Conservation (phyloP, 2,329 filamentous ascomycete genomes). For the Leptographium galeiforme region DNA sequence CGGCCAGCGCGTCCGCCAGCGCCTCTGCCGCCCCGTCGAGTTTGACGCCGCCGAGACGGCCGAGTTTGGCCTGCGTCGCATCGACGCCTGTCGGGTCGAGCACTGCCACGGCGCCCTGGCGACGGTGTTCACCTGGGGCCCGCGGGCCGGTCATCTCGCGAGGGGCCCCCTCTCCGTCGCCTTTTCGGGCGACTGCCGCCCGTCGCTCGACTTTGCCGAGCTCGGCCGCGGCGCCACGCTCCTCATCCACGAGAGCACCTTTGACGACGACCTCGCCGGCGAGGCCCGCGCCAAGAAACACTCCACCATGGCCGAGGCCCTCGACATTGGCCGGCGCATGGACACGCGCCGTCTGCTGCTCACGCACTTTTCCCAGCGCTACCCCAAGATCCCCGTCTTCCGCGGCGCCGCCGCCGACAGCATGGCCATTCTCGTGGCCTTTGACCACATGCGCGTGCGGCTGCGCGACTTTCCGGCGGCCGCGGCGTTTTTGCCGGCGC, state of each 20-base stretch:
- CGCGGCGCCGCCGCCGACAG: slow-evolving; percentile 12
- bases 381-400: slow-evolving; percentile 57
- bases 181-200: slow-evolving; percentile 90
- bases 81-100: slow-evolving; percentile 54
- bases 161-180: slow-evolving; percentile 71
- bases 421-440: slow-evolving; percentile 57
- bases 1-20: neutral
- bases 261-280: slow-evolving; percentile 67
- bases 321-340: slow-evolving; percentile 68
- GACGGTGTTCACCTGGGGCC: slow-evolving; percentile 49
- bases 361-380: slow-evolving; percentile 92
- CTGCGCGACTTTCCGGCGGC: slow-evolving; percentile 57
- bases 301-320: slow-evolving; percentile 74
- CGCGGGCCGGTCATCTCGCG: too few relatives aligned
- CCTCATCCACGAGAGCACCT: slow-evolving; percentile 90
- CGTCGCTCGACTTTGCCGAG: slow-evolving; percentile 52
- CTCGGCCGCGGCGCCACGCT: slow-evolving; percentile 68
- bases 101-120: slow-evolving; percentile 76
- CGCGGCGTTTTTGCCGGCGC: slow-evolving; percentile 17
- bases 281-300: slow-evolving; percentile 85
- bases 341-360: slow-evolving; percentile 65
- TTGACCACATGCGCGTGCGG: slow-evolving; percentile 66
- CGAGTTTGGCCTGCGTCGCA: slow-evolving; percentile 41
- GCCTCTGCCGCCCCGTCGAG: slow-evolving; percentile 15
- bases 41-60: slow-evolving; percentile 26